Evolutionary conservation across 164 flowering plant species (phyloP), one percentile per base, ranked within the genome.

Genomic region (Dillenia suffruticosa): DNA sequence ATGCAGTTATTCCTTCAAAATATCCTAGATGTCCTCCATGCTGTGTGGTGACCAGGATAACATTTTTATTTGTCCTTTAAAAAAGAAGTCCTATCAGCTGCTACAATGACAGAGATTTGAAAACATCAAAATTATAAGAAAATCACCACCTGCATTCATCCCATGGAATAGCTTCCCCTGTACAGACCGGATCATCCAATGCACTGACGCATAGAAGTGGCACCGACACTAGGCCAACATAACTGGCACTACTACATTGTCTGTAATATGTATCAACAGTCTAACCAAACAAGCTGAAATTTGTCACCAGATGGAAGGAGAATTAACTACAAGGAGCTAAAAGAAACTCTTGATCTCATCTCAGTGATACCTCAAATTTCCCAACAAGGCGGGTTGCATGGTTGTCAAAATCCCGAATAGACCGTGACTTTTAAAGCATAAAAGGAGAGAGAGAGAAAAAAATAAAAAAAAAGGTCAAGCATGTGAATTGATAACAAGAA

Each of bases 111-210:
- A 32, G 5, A 43, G 45, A 51, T 5, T 12, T 15, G 17, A 9
- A 26, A 54, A 50, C 3, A 12, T 44, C 12, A 24, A 51, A 6
- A 19, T 45, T 32, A 32, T 1, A 58, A 56, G 6, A 44, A 17
- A 24, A 48, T 16, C 51, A 59, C 19, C 58, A 88, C 98, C 98
- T 82, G 90, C 99, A 91, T 79, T 94, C 99, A 75, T 94, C 97
- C 93, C 94, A 91, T 16, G 99, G 96, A 74, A 94, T 91, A 71
- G 99, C 97, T 84, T 94, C 99, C 59, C 55, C 77, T 4, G 96
- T 86, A 70, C 99, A 94, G 52, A 94, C 76, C 55, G 99, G 99
- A 82, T 94, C 99, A 75, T 94, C 99, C 77, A 94, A 69, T 58
- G 96, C 82, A 81, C 90, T 90, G 66, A 94, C 77, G 72, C 97